Evolutionary conservation across 306 rosid genomes (phyloP), one percentile per base, ranked within the genome.

Genomic region (Sophora flavescens): DNA sequence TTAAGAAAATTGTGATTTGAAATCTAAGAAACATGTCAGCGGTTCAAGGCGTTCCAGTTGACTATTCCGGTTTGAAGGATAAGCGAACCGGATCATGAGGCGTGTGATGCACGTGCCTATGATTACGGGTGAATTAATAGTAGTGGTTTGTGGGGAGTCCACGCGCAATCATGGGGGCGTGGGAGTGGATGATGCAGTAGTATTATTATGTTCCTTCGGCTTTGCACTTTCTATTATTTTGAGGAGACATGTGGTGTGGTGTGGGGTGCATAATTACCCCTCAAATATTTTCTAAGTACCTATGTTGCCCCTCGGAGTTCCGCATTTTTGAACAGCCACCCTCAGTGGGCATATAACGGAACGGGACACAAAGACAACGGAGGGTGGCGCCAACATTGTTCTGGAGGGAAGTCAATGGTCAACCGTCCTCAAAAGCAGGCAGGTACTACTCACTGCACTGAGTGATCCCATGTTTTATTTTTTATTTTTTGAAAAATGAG

Each of bases 121-220:
- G 78, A 67, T 62, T 68, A 70, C 12, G 53, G 45, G 58, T 51
- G 63, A 63, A 63, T 9, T 9, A 14, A 22, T 12, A 15, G 36
- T 10, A 3, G 15, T n/a, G 38, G 11, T 8, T 53, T 38, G 41
- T 16, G 67, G 35, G 50, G 51, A 10, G 2, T 42, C 68, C 96
- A 89, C 96, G 97, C 91, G 84, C 89, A 85, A 87, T 87, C 42
- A 89, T 89, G 84, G 70, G 88, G 80, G 85, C 86, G 90, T 82
- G 87, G 69, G 75, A 77, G 81, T 74, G 83, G 62, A 53, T 83
- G 66, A 36, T 70, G 68, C 51, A 68, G 63, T 42, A 11, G 66
- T 79, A 85, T 83, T 82, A 91, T 88, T 78, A 85, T 83, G 88
- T 78, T 84, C 70, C 73, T 68, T 78, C 83, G 54, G 78, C 82